Base-by-base conservation (phyloP, 305 asterid genomes). In the Fraxinus baroniana region DNA sequence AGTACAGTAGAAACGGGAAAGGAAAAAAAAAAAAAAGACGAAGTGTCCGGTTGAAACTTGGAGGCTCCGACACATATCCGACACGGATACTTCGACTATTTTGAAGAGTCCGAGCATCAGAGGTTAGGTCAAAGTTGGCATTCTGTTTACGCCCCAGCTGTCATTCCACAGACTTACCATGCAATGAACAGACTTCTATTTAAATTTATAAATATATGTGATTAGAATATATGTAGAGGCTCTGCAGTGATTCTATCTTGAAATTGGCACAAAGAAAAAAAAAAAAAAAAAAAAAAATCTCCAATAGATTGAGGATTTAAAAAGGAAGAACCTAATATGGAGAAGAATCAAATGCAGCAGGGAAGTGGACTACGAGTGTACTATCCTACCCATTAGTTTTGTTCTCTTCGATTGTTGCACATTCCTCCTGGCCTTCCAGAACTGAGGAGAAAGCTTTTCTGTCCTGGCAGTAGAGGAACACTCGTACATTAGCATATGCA, bases 391-490 rank as follows among this genome's bases (percentile, higher is more conserved):
- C 46, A 39, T 64, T 24, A 10, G 26, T 79, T 84, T 81, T 88
- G 12, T 75, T 60, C 44, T 86, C 84, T 35, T 76, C 68, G 15
- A 5, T 73, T 22, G 76, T 49, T 7, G 46, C 78, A 75, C 80
- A 64, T 76, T 84, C 62, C 39, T 81, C 87, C 68, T 82, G 79
- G 44, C 70, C 82, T 79, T 64, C 86, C 75, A 86, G 72, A 41
- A 78, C 33, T 73, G 76, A 80, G 41, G 88, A 84, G 78, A 88
- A 84, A 44, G 83, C 41, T 80, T 78, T 80, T 81, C 86, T 81
- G 68, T 81, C 86, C 91, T 88, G 86, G 37, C 55, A 68, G 8
- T 55, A 68, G 76, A 74, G 52, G 57, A 39, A 55, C n/a, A 26
- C 13, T 4, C 17, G 2, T 22, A 22, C 3, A 26, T 24, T 66